A percentile compares a stretch with the other conserved stretches of the same genome.
Conservation (phyloP, 2,329 filamentous ascomycete species). For the Verticillium dahliae region DNA sequence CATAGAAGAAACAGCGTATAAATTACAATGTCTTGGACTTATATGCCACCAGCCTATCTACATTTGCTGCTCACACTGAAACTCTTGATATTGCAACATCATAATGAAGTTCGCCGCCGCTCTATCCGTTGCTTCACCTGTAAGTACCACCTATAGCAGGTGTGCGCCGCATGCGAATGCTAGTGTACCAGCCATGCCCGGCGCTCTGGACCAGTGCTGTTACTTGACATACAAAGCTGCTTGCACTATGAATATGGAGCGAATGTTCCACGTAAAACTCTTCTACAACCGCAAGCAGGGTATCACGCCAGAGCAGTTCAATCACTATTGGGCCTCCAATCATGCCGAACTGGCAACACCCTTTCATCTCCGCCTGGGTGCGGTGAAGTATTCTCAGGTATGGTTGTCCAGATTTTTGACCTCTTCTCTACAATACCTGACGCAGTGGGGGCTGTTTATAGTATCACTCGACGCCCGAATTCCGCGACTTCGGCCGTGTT, state of each 20-base stretch:
- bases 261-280: constrained; percentile 9
- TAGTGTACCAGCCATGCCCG: not conserved
- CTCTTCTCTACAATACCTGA: too few species aligned
- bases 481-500: constrained; percentile 3
- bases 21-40: too few species aligned
- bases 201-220: constrained; percentile 6
- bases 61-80: too few species aligned
- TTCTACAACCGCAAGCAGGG: constrained; percentile 8
- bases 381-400: constrained; percentile 3
- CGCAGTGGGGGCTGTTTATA: not conserved
- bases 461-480: constrained; percentile 5
- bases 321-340: constrained; percentile 5
- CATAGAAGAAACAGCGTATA: too few species aligned
- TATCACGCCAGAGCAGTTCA: constrained; percentile 4
- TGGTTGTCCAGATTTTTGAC: not conserved
- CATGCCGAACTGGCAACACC: constrained; percentile 2
- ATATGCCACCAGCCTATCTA: too few species aligned
- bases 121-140: not conserved
- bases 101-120: not conserved
- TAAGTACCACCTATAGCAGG: not conserved
- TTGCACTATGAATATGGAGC: constrained; percentile 12
- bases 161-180: not conserved
- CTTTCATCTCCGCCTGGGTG: constrained; percentile 5
- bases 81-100: too few species aligned
- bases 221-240: constrained; percentile 11